These are phyloP conservation scores for Xylaria sp. DNA, from an alignment of 2,329 filamentous ascomycete genomes.

Conservation along the genomic window DNA sequence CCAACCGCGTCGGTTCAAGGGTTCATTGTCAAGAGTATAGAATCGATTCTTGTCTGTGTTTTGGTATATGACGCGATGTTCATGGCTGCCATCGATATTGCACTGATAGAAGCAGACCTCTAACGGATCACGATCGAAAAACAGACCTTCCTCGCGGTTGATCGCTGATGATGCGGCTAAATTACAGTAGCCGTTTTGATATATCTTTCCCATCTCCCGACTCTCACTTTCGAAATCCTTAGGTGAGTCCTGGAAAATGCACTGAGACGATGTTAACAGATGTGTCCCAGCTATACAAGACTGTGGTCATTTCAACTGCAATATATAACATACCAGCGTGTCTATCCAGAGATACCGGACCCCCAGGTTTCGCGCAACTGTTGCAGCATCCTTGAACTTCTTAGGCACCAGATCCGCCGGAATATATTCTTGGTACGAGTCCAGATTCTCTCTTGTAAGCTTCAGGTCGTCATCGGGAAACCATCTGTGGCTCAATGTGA, in stretches of 20 bases:
- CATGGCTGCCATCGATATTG: neutral
- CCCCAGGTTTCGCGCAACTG: neutral
- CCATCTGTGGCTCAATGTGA: neutral
- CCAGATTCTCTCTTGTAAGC: neutral
- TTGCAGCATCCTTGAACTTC: neutral
- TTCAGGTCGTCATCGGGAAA: neutral
- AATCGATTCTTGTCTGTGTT: neutral
- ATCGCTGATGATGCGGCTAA: conserved; percentile 5
- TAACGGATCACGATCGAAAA: neutral
- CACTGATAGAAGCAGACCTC: neutral
- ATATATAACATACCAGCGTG: neutral
- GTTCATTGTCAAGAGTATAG: neutral
- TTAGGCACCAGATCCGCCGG: neutral
- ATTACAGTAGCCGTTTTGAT: conserved; percentile 6
- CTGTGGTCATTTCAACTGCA: too few species aligned
- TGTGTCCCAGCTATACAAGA: neutral
- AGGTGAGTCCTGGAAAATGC: conserved; percentile 5
- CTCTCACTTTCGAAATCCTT: conserved; percentile 4
- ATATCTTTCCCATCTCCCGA: conserved; percentile 1
- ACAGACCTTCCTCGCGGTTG: conserved; percentile 2
- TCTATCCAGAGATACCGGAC: neutral
- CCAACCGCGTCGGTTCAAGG: conserved; percentile 1
- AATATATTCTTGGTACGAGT: neutral
- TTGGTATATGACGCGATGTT: neutral
- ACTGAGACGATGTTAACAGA: neutral